A percentile compares a stretch with the other conserved stretches of the same genome.
Conservation (phyloP, 345 rosid genomes). For the Populus simonii region DNA sequence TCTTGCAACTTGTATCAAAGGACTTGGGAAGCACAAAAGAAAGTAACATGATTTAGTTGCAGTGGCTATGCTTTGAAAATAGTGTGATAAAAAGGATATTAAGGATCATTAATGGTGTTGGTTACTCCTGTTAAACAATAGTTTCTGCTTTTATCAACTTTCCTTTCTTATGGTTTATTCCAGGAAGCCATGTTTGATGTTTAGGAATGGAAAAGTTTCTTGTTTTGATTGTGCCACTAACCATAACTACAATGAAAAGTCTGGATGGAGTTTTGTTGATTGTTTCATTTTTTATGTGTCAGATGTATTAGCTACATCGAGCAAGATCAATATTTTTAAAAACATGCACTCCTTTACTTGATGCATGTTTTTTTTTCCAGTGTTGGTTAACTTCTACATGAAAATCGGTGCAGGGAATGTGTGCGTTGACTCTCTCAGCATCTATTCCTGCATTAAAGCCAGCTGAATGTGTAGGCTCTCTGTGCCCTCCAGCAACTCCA, state of each 20-base stretch:
- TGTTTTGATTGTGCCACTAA: neutral
- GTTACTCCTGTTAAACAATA: neutral
- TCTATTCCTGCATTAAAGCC: constrained; percentile 68
- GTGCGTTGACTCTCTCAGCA: constrained; percentile 80
- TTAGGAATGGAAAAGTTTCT: neutral
- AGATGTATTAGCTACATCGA: neutral
- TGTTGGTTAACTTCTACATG: constrained; percentile 11
- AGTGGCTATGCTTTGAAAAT: neutral
- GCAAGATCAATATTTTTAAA: neutral
- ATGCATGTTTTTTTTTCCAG: neutral
- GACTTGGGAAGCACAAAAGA: neutral
- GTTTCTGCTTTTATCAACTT: constrained; percentile 1
- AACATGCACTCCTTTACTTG: neutral
- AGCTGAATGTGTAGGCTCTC: constrained; percentile 48
- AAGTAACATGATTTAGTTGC: neutral
- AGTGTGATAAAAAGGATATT: neutral
- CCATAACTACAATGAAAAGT: neutral
- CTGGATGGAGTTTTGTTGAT: neutral
- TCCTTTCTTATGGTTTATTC: neutral
- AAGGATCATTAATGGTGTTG: neutral
- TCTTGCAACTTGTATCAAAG: neutral
- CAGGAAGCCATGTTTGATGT: neutral
- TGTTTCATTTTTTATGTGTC: neutral
- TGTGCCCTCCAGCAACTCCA: constrained; percentile 68
- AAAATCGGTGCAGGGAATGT: constrained; percentile 66